A percentile compares a stretch with the other conserved stretches of the same genome.
Conservation (phyloP, 2,329 filamentous ascomycete species). For the Gremmenia infestans region DNA sequence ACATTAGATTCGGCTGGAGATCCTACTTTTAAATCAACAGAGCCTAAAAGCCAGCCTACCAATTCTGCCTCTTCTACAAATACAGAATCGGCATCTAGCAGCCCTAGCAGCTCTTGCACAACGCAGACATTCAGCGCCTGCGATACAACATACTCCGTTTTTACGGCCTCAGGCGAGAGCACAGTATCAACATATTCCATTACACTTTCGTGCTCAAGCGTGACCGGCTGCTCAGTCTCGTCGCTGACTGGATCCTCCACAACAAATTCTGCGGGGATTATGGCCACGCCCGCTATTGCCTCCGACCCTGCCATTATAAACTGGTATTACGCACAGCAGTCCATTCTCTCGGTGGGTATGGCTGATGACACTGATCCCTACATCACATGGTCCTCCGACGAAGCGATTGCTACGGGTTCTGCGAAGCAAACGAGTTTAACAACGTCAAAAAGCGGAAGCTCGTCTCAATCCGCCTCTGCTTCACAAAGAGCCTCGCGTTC, state of each 20-base stretch:
- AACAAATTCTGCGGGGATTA: not conserved
- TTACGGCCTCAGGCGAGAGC: not conserved
- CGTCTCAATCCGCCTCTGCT: too few relatives aligned
- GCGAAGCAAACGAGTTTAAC: too few relatives aligned
- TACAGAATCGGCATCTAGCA: too few relatives aligned
- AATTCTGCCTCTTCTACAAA: too few relatives aligned
- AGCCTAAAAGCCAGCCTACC: not conserved
- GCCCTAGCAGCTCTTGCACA: not conserved
- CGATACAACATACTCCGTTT: not conserved
- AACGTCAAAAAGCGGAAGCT: too few relatives aligned
- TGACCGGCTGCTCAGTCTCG: not conserved
- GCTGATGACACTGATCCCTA: not conserved
- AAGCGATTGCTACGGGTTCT: too few relatives aligned
- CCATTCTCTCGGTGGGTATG: not conserved
- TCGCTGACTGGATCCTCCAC: not conserved
- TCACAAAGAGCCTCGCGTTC: too few relatives aligned
- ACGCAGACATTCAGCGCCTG: not conserved
- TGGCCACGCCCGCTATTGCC: too few relatives aligned
- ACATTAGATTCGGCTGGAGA: not conserved
- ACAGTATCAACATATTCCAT: not conserved
- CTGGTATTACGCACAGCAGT: not conserved
- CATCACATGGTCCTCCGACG: not conserved
- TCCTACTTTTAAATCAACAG: not conserved
- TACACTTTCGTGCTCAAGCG: not conserved
- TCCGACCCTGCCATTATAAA: not conserved